Conservation (phyloP, 495 filamentous ascomycete genomes). For the Hyaloscypha hepaticicola region DNA sequence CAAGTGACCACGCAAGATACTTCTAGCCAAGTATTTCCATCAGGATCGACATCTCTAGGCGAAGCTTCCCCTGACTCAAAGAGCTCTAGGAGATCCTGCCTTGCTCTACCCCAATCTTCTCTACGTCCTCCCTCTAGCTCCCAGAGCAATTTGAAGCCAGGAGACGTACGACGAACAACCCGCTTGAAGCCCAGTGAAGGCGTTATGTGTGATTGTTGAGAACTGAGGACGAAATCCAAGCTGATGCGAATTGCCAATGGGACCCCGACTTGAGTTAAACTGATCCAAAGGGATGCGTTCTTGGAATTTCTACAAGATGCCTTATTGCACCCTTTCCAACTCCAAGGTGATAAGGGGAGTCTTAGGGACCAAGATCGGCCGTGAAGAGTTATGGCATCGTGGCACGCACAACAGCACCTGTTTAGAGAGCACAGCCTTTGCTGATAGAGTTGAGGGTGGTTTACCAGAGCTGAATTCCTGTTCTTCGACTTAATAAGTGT, state of each 20-base stretch:
- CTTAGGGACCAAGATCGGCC: neutral
- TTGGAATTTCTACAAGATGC: slow-evolving; percentile 1
- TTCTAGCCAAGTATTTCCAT: neutral
- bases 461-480: neutral
- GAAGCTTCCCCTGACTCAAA: neutral
- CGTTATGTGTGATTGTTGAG: neutral
- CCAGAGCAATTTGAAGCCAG: neutral
- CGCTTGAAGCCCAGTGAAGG: neutral
- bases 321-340: slow-evolving; percentile 2
- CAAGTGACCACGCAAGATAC: too few relatives aligned
- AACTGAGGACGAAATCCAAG: neutral
- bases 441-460: neutral
- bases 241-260: neutral
- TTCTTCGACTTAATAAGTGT: too few relatives aligned
- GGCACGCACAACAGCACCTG: neutral
- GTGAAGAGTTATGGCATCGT: neutral
- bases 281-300: slow-evolving; percentile 5
- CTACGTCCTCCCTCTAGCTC: neutral
- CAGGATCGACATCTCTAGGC: neutral
- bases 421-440: neutral
- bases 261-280: slow-evolving; percentile 6
- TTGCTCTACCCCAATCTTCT: neutral
- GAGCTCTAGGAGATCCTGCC: neutral
- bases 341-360: neutral
- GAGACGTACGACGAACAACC: neutral